These are phyloP conservation scores for Hypoxylon sp. DNA, from an alignment of 2,329 filamentous ascomycete genomes.

Conservation along the genomic window DNA sequence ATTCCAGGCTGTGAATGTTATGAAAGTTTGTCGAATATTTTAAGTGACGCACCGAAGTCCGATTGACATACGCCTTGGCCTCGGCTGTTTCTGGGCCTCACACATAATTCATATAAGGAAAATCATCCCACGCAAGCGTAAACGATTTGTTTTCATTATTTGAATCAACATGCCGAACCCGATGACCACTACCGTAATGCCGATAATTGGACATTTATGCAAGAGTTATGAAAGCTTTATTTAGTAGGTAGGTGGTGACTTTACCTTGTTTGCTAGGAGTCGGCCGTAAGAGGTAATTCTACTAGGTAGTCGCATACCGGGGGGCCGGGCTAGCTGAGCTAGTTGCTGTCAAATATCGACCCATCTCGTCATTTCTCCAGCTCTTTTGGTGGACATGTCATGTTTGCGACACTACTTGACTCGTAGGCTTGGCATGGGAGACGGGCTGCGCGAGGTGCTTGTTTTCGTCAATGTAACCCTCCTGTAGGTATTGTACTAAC, in stretches of 20 bases:
- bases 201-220: neutral
- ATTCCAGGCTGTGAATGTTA: neutral
- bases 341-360: neutral
- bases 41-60: neutral
- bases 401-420: slow-evolving; percentile 11
- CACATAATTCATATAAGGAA: neutral
- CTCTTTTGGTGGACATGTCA: slow-evolving; percentile 10
- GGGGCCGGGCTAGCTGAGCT: neutral
- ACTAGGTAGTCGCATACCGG: neutral
- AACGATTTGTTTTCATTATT: neutral
- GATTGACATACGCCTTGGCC: neutral
- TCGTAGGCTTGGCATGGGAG: slow-evolving; percentile 8
- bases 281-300: neutral
- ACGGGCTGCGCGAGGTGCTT: neutral
- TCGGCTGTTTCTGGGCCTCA: neutral
- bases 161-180: neutral
- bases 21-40: neutral
- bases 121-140: too few relatives aligned
- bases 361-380: neutral
- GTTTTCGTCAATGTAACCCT: neutral
- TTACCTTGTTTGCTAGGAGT: neutral
- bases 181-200: neutral
- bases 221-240: neutral
- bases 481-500: neutral
- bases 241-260: neutral